Percentiles rank a stretch among this genome's conserved stretches.
Evolutionary conservation across 257 asterid genomes (phyloP).

Genomic region (Eustoma russellianum): DNA sequence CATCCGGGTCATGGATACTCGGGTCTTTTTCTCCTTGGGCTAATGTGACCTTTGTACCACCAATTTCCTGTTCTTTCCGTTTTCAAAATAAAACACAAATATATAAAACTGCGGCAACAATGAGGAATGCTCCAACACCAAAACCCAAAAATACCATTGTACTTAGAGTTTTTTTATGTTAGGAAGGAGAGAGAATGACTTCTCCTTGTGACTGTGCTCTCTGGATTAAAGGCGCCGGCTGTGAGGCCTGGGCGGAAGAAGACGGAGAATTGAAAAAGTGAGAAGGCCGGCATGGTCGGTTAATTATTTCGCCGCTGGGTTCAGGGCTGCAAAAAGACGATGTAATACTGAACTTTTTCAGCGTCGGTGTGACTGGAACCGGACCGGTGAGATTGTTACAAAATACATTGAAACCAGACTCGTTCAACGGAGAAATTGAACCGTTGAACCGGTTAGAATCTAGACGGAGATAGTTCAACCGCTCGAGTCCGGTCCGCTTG

Average conservation of each 20-base stretch:
- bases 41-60: constrained; percentile 4
- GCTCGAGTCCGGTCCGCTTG: constrained; percentile 39
- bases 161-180: constrained; percentile 26
- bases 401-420: constrained; percentile 51
- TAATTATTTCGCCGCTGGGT: constrained; percentile 66
- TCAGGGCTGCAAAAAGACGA: constrained; percentile 51
- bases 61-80: constrained; percentile 22
- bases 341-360: constrained; percentile 34
- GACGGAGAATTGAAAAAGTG: constrained; percentile 55
- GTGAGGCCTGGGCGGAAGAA: constrained; percentile 18
- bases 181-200: constrained; percentile 19
- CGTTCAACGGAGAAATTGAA: constrained; percentile 62
- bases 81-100: constrained; percentile 30
- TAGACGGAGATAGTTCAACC: constrained; percentile 52
- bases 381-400: constrained; percentile 63
- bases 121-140: constrained; percentile 35
- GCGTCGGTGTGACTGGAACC: constrained; percentile 56
- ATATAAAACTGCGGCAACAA: constrained; percentile 43
- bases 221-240: constrained; percentile 48
- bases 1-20: not conserved
- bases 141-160: constrained; percentile 48
- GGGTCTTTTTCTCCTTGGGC: not conserved
- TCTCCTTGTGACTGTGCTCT: constrained; percentile 49
- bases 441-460: constrained; percentile 65
- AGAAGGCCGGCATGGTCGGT: constrained; percentile 51